These are phyloP conservation scores for Blastocystis sp. DNA, from an alignment of 352 stramenopile species.

Conservation along the genomic window DNA sequence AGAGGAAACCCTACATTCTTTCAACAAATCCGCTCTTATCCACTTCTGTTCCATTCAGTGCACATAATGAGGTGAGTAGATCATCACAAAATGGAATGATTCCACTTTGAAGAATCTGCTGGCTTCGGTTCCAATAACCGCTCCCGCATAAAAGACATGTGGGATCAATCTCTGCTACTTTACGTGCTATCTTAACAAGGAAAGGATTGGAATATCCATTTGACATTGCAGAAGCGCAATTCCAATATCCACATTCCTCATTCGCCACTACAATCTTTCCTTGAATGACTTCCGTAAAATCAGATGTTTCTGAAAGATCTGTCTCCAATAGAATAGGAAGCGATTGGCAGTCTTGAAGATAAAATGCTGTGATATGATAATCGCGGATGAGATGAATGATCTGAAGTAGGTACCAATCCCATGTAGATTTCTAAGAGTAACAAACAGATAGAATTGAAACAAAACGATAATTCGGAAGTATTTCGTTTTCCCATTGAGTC, in stretches of 20 bases:
- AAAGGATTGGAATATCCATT: constrained; percentile 39
- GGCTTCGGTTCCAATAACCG: background rate
- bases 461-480: constrained; percentile 32
- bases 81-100: constrained; percentile 17
- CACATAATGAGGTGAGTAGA: background rate
- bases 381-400: background rate
- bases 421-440: constrained; percentile 13
- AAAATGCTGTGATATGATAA: constrained; percentile 7
- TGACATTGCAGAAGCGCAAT: background rate
- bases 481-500: constrained; percentile 42
- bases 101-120: constrained; percentile 1
- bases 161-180: background rate
- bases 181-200: constrained; percentile 35
- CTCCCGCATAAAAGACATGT: background rate
- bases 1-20: background rate
- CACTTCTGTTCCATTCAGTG: background rate
- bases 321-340: constrained; percentile 37
- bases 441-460: background rate
- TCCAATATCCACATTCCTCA: constrained; percentile 56
- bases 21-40: constrained; percentile 14
- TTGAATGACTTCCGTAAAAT: background rate
- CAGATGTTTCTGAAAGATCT: background rate
- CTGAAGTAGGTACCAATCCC: background rate
- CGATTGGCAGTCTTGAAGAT: constrained; percentile 40
- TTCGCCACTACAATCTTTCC: background rate